Percentiles rank a stretch among this genome's conserved stretches.
Evolutionary conservation across 139 green algal genomes (phyloP).

Genomic region (Nannochloris sp.): DNA sequence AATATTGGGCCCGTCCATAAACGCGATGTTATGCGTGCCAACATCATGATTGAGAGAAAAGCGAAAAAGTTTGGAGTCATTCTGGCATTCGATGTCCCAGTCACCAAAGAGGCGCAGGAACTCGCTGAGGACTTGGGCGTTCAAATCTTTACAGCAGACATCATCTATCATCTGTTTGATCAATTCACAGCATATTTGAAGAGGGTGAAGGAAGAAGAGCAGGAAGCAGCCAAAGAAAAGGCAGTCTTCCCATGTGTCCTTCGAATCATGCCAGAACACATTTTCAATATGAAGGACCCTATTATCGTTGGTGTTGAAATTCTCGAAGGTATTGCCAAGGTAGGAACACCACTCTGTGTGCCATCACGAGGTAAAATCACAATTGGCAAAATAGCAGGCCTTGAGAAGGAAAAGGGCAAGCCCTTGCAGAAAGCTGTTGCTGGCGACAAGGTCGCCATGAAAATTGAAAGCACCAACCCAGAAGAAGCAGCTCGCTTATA

Average conservation of each 20-base stretch:
- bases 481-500: slow-evolving; percentile 70
- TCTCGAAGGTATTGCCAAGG: slow-evolving; percentile 58
- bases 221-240: slow-evolving; percentile 67
- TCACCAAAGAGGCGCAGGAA: slow-evolving; percentile 67
- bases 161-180: slow-evolving; percentile 99
- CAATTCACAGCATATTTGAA: slow-evolving; percentile 83
- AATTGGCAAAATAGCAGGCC: slow-evolving; percentile 81
- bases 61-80: slow-evolving; percentile 87
- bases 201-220: slow-evolving; percentile 64
- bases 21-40: slow-evolving; percentile 91
- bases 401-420: slow-evolving; percentile 93
- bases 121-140: slow-evolving; percentile 80
- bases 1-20: slow-evolving; percentile 91
- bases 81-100: slow-evolving; percentile 92
- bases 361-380: slow-evolving; percentile 55
- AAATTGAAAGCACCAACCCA: slow-evolving; percentile 79
- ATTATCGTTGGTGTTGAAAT: slow-evolving; percentile 94
- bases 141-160: slow-evolving; percentile 94
- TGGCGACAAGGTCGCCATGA: slow-evolving; percentile 90
- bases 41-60: slow-evolving; percentile 87
- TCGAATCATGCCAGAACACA: slow-evolving; percentile 82
- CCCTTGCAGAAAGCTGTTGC: slow-evolving; percentile 62
- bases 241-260: slow-evolving; percentile 89
- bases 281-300: slow-evolving; percentile 98
- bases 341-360: slow-evolving; percentile 70